These are phyloP conservation scores for Nothophaeocryptopus gaeumannii DNA, from an alignment of 2,329 filamentous ascomycete genomes.

Conservation along the genomic window DNA sequence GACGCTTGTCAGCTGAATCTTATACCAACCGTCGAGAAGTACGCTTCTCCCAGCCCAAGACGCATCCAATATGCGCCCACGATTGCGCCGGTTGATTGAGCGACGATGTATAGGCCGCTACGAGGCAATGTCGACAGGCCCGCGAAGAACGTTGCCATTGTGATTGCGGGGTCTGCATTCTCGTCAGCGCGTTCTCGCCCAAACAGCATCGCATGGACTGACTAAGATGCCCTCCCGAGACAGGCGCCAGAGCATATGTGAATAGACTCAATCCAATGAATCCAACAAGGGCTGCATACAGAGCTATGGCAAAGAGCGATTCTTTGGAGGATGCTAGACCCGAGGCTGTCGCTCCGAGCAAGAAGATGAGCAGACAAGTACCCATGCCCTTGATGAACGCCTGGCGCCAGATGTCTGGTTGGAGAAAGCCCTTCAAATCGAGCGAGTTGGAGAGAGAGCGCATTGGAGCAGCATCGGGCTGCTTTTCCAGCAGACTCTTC, in stretches of 20 bases:
- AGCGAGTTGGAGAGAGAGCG: too few relatives aligned
- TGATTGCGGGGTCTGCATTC: conserved; percentile 47
- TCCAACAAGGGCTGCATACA: background rate
- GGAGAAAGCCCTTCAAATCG: too few relatives aligned
- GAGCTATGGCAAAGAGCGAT: background rate
- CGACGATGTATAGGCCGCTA: conserved; percentile 47
- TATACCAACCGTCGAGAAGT: background rate
- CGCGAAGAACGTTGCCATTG: conserved; percentile 52
- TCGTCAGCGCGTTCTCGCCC: background rate
- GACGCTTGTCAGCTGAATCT: too few relatives aligned
- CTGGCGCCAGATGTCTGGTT: conserved; percentile 17
- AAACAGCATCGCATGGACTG: too few relatives aligned
- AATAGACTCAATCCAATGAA: conserved; percentile 41
- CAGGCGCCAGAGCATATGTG: conserved; percentile 50
- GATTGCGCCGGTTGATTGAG: conserved; percentile 45
- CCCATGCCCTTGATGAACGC: conserved; percentile 2
- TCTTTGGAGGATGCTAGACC: conserved; percentile 14
- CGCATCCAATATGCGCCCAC: conserved; percentile 24
- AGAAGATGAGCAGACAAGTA: too few relatives aligned
- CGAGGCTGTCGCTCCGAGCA: conserved; percentile 5
- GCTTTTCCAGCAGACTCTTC: background rate
- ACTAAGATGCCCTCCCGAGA: conserved; percentile 52
- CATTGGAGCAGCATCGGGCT: background rate
- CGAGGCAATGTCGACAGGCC: conserved; percentile 51
- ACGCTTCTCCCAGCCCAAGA: conserved; percentile 9